Conservation (phyloP, 768 basidiomycete species). For the Tylopilus sp. region DNA sequence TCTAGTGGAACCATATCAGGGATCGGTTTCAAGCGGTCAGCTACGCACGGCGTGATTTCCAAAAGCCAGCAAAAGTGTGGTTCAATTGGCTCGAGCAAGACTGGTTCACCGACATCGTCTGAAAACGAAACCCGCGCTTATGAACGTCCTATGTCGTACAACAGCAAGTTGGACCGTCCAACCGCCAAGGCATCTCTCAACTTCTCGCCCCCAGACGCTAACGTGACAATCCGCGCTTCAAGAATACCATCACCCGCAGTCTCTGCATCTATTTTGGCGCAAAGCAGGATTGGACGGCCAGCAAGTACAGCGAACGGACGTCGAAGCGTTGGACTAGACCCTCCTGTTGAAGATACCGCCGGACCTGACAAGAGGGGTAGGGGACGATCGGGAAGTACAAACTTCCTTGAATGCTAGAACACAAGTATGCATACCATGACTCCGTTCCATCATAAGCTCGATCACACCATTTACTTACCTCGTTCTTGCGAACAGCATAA, state of each 20-base stretch:
- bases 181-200: conserved; percentile 38
- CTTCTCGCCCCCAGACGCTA: conserved; percentile 40
- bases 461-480: conserved; percentile 8
- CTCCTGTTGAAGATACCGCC: conserved; percentile 18
- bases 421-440: conserved; percentile 14
- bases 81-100: conserved; percentile 52
- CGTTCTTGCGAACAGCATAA: conserved; percentile 12
- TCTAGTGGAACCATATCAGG: conserved; percentile 34
- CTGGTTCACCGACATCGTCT: conserved; percentile 29
- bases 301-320: conserved; percentile 40
- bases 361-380: conserved; percentile 20
- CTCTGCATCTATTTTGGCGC: conserved; percentile 34
- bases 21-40: conserved; percentile 57
- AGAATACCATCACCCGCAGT: conserved; percentile 38
- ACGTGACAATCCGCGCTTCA: conserved; percentile 47
- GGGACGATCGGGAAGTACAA: conserved; percentile 28
- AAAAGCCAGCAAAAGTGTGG: conserved; percentile 52
- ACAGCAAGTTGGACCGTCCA: conserved; percentile 19
- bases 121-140: conserved; percentile 24
- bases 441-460: conserved; percentile 7
- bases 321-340: conserved; percentile 38
- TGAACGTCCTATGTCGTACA: conserved; percentile 29
- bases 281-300: conserved; percentile 46
- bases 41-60: conserved; percentile 42
- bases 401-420: conserved; percentile 21